These are phyloP conservation scores for Aspergillus versicolor DNA, from an alignment of 2,329 filamentous ascomycete genomes.

Conservation along the genomic window DNA sequence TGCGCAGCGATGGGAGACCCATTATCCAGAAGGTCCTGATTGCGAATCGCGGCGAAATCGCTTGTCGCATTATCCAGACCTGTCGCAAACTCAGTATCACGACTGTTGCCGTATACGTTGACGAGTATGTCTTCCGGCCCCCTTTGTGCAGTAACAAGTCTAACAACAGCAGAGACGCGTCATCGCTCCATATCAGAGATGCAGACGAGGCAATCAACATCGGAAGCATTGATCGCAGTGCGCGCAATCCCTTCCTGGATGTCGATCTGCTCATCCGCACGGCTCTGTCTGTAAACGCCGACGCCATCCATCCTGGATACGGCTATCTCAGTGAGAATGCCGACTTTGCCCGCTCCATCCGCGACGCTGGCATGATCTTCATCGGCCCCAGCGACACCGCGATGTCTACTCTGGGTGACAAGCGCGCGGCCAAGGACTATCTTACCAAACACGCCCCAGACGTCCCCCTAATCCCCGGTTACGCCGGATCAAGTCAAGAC, in stretches of 20 bases:
- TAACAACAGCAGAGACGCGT: slow-evolving; percentile 22
- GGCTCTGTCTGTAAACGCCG: slow-evolving; percentile 21
- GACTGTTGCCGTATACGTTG: slow-evolving; percentile 22
- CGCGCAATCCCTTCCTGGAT: slow-evolving; percentile 27
- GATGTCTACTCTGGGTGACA: slow-evolving; percentile 35
- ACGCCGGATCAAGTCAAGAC: slow-evolving; percentile 22
- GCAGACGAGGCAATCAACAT: slow-evolving; percentile 34
- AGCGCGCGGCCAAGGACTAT: slow-evolving; percentile 16
- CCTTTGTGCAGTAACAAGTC: too few relatives aligned
- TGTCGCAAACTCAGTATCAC: slow-evolving; percentile 24
- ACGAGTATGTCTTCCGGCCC: slow-evolving; percentile 11
- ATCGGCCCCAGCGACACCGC: slow-evolving; percentile 32
- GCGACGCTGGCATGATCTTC: slow-evolving; percentile 32
- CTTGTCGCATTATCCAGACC: slow-evolving; percentile 27
- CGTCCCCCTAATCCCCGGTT: slow-evolving; percentile 1
- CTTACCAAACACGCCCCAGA: neutral
- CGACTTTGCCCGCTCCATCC: slow-evolving; percentile 27
- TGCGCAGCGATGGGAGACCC: neutral
- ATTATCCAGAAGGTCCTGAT: slow-evolving; percentile 8
- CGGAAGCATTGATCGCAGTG: slow-evolving; percentile 20
- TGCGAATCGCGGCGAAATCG: slow-evolving; percentile 28
- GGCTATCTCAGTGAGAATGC: slow-evolving; percentile 38
- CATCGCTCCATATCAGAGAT: slow-evolving; percentile 29
- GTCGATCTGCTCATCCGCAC: slow-evolving; percentile 28
- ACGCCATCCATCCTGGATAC: slow-evolving; percentile 39